Conservation (phyloP, 2,329 filamentous ascomycete species). For the Cladophialophora psammophila region DNA sequence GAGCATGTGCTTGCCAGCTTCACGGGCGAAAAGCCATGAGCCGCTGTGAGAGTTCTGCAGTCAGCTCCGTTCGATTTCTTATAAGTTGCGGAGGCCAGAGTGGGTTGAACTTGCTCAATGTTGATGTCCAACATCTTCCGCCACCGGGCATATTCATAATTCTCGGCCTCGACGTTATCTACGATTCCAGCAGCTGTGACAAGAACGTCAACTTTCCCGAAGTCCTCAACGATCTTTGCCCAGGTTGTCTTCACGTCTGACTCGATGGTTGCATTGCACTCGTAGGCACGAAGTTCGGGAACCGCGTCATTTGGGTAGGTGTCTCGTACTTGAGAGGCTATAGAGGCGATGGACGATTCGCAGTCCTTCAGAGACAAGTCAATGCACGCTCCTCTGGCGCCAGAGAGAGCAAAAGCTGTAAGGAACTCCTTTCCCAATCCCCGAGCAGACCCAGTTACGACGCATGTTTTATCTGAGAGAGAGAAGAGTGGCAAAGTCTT, state of each 20-base stretch:
- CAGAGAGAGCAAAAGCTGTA: conserved; percentile 44
- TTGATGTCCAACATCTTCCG: conserved; percentile 49
- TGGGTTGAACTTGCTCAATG: conserved; percentile 37
- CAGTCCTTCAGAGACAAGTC: conserved; percentile 43
- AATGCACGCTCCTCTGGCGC: conserved; percentile 46
- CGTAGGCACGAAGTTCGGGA: conserved; percentile 48
- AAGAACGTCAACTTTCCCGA: conserved; percentile 50
- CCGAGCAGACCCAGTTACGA: conserved; percentile 40
- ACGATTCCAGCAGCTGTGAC: conserved; percentile 53
- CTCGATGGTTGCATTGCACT: conserved; percentile 51
- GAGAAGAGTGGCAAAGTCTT: conserved; percentile 39
- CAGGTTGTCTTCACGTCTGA: conserved; percentile 48
- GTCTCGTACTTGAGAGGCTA: conserved; percentile 42
- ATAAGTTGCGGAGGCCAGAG: not conserved
- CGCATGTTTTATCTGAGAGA: conserved; percentile 39
- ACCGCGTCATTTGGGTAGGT: conserved; percentile 34
- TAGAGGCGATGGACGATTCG: conserved; percentile 43
- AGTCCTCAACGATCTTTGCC: conserved; percentile 45
- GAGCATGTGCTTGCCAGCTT: conserved; percentile 68
- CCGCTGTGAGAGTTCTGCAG: conserved; percentile 53
- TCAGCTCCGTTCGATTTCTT: not conserved
- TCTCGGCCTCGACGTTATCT: conserved; percentile 46
- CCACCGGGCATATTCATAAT: conserved; percentile 46
- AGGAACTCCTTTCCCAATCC: conserved; percentile 46
- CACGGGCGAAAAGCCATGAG: conserved; percentile 86